These are phyloP conservation scores for Candida easanensis DNA, from an alignment of 805 yeast genomes.

Conservation along the genomic window DNA sequence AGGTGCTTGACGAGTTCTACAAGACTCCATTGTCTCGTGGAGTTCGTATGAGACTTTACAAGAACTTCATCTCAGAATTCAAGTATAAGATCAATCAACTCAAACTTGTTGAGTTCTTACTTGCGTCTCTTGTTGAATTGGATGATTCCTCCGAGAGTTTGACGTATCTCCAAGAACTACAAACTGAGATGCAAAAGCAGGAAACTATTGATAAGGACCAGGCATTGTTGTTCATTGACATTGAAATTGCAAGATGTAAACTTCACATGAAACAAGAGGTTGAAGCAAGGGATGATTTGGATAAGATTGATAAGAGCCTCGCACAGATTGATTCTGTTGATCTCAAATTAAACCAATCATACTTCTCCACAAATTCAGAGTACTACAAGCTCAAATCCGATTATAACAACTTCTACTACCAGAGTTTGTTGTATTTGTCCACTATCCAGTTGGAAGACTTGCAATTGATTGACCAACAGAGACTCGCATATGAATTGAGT, in stretches of 20 bases:
- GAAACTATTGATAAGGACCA: conserved; percentile 40
- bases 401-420: conserved; percentile 77
- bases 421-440: conserved; percentile 78
- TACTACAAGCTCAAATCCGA: conserved; percentile 72
- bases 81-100: conserved; percentile 73
- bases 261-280: conserved; percentile 52
- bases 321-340: conserved; percentile 57
- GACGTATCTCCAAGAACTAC: conserved; percentile 43
- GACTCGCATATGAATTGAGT: conserved; percentile 71
- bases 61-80: conserved; percentile 65
- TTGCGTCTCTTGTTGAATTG: conserved; percentile 47
- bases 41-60: conserved; percentile 64
- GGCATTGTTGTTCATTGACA: conserved; percentile 55
- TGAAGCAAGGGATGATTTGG: conserved; percentile 67
- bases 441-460: conserved; percentile 53
- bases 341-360: conserved; percentile 73
- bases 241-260: conserved; percentile 75
- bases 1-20: conserved; percentile 60
- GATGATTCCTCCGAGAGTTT: conserved; percentile 46
- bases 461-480: conserved; percentile 38
- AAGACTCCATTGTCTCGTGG: conserved; percentile 47
- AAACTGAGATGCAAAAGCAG: conserved; percentile 41
- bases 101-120: conserved; percentile 71
- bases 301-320: conserved; percentile 53
- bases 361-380: conserved; percentile 75